These are phyloP conservation scores for Rubus idaeus DNA, from an alignment of 306 rosid species.

Conservation along the genomic window DNA sequence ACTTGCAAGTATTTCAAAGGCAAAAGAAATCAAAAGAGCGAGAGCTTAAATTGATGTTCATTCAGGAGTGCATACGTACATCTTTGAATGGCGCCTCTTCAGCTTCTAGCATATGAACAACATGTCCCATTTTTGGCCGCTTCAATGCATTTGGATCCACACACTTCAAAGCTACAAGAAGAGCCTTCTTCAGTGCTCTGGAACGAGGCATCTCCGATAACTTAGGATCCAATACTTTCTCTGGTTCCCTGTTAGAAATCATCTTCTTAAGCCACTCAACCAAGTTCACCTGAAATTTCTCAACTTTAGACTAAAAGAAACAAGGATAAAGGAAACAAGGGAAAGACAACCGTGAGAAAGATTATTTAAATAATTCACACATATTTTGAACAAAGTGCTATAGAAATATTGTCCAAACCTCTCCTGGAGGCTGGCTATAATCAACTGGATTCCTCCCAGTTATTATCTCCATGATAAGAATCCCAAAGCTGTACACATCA, in stretches of 20 bases:
- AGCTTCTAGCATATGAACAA: conserved; percentile 94
- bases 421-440: conserved; percentile 68
- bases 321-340: conserved; percentile 15
- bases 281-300: conserved; percentile 67
- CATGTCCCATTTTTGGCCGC: conserved; percentile 87
- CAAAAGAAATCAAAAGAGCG: not conserved
- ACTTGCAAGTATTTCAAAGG: not conserved
- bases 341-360: not conserved
- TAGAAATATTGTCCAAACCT: conserved; percentile 47
- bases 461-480: conserved; percentile 87
- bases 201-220: conserved; percentile 72
- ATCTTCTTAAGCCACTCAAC: conserved; percentile 92
- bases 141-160: conserved; percentile 79
- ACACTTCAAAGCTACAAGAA: conserved; percentile 86
- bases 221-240: conserved; percentile 82
- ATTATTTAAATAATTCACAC: not conserved
- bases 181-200: conserved; percentile 76
- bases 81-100: conserved; percentile 71
- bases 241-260: conserved; percentile 74
- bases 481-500: conserved; percentile 82
- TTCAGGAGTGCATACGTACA: conserved; percentile 46
- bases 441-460: conserved; percentile 94
- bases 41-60: conserved; percentile 22
- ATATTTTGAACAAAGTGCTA: conserved; percentile 9
- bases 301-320: conserved; percentile 5